phyloP scores from a whole-genome alignment of 2,329 filamentous ascomycete genomes.

The Aspergillus sergii region DNA sequence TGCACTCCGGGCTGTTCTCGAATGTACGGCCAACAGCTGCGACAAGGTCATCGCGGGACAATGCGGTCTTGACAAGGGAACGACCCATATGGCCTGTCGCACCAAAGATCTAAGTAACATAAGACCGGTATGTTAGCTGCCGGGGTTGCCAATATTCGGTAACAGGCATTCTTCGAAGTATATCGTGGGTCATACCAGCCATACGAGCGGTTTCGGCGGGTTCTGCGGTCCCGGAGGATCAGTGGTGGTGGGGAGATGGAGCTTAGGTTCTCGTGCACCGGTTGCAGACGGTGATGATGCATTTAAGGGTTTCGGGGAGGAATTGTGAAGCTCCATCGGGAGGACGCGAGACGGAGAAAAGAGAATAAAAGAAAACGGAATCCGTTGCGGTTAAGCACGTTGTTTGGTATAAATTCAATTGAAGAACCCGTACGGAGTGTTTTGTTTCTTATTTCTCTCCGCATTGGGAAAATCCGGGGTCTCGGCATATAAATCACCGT shows the following conservation, averaged over 20 bases:
- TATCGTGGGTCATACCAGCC: constrained; percentile 68
- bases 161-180: background rate
- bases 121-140: background rate
- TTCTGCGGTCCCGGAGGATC: constrained; percentile 76
- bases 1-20: constrained; percentile 72
- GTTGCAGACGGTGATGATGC: constrained; percentile 28
- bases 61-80: constrained; percentile 79
- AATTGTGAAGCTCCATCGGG: constrained; percentile 30
- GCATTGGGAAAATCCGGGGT: constrained; percentile 26
- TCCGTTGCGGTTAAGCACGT: background rate
- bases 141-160: background rate
- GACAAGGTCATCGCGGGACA: constrained; percentile 80
- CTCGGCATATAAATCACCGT: background rate
- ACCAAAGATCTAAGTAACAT: constrained; percentile 71
- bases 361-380: constrained; percentile 5
- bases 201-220: constrained; percentile 75
- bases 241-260: constrained; percentile 77
- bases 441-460: constrained; percentile 19
- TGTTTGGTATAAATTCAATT: background rate
- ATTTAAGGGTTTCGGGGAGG: constrained; percentile 23
- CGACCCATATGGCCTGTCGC: constrained; percentile 97
- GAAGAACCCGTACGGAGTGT: too few species aligned
- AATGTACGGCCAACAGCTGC: constrained; percentile 81
- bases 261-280: constrained; percentile 42
- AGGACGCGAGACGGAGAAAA: background rate